These are phyloP conservation scores for Eimeria acervulina DNA, from an alignment of 169 alveolate species.

Conservation along the genomic window DNA sequence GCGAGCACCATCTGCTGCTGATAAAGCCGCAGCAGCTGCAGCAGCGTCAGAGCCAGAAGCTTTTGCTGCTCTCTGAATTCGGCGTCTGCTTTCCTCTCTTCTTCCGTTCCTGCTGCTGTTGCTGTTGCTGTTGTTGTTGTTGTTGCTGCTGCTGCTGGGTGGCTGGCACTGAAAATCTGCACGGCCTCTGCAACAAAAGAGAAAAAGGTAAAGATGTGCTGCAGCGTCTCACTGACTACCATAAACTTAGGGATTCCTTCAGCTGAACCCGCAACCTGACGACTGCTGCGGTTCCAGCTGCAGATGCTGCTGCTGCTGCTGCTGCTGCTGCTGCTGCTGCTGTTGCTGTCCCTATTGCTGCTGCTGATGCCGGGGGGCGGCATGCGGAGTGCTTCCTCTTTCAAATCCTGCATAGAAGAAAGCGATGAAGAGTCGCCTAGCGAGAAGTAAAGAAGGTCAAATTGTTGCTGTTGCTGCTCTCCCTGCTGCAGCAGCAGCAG, in stretches of 20 bases:
- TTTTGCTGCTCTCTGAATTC: not conserved
- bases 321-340: constrained; percentile 9
- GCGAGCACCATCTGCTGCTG: not conserved
- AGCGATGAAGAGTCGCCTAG: not conserved
- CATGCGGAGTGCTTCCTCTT: not conserved
- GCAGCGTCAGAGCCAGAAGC: not conserved
- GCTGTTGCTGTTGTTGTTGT: not conserved
- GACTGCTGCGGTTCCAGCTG: not conserved
- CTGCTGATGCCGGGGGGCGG: too few species aligned
- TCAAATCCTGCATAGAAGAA: not conserved
- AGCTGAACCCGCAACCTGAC: not conserved
- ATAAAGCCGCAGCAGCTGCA: too few species aligned
- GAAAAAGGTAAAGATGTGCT: not conserved
- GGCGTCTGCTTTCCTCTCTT: not conserved
- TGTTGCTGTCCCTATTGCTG: not conserved
- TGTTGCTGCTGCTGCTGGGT: not conserved
- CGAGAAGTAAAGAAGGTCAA: not conserved
- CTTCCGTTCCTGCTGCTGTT: not conserved
- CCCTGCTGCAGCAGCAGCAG: too few species aligned
- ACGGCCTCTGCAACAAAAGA: not conserved
- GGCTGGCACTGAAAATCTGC: not conserved
- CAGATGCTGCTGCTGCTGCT: constrained; percentile 35
- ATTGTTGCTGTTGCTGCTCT: too few species aligned
- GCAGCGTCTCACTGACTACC: not conserved
- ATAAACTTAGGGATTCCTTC: not conserved